These are phyloP conservation scores for Tolypocladium album DNA, from an alignment of 2,329 filamentous ascomycete genomes.

Conservation along the genomic window DNA sequence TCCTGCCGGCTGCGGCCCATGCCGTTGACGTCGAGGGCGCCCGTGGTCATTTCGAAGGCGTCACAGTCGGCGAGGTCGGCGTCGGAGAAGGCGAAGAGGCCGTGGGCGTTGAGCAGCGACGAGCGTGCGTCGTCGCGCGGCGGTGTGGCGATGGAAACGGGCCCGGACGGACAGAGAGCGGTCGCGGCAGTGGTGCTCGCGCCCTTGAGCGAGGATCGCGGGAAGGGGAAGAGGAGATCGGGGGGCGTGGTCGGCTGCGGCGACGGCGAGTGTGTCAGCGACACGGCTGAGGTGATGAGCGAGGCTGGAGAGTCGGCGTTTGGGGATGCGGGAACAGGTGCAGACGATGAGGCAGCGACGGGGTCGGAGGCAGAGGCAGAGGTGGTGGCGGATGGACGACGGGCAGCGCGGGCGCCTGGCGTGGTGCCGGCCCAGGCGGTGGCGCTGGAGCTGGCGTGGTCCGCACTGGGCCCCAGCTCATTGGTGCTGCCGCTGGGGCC, in stretches of 20 bases:
- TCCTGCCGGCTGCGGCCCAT: constrained; percentile 50
- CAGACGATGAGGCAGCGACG: not conserved
- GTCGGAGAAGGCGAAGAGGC: constrained; percentile 14
- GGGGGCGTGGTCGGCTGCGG: constrained; percentile 22
- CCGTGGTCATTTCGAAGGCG: constrained; percentile 45
- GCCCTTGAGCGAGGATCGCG: constrained; percentile 4
- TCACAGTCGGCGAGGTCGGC: constrained; percentile 16
- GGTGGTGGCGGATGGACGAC: constrained; percentile 1
- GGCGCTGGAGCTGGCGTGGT: constrained; percentile 1
- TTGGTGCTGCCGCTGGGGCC: not conserved
- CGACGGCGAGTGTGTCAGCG: constrained; percentile 24
- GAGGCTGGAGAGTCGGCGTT: constrained; percentile 22
- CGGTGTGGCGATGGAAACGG: constrained; percentile 22
- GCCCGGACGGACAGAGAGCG: constrained; percentile 18
- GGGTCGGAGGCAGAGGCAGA: not conserved
- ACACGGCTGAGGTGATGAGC: constrained; percentile 17
- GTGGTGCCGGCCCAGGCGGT: constrained; percentile 2
- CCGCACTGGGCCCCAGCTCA: not conserved
- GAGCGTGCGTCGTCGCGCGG: constrained; percentile 10
- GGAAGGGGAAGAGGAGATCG: constrained; percentile 13
- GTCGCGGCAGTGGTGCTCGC: constrained; percentile 6
- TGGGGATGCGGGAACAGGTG: constrained; percentile 11
- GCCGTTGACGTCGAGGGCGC: constrained; percentile 44
- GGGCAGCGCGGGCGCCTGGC: constrained; percentile 4
- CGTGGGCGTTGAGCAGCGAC: constrained; percentile 11